Evolutionary conservation across 2,329 filamentous ascomycete species (phyloP).

Genomic region (Colletotrichum eleusines): DNA sequence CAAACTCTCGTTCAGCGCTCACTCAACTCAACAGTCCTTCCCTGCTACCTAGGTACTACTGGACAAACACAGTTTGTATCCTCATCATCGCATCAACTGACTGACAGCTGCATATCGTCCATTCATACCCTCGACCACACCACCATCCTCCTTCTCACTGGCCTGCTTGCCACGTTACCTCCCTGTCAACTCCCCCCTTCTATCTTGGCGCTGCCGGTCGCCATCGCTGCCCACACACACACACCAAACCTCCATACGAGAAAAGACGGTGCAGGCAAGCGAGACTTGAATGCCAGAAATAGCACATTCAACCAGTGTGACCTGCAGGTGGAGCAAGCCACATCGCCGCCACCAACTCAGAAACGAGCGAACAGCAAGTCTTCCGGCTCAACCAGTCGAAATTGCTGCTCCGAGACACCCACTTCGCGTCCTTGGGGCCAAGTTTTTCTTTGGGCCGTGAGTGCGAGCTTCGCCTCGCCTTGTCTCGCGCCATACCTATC

Average conservation of each 20-base stretch:
- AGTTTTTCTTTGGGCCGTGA: background rate
- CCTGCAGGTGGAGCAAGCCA: conserved; percentile 4
- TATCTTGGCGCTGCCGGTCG: background rate
- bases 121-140: conserved; percentile 20
- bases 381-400: conserved; percentile 29
- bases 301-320: background rate
- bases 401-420: conserved; percentile 8
- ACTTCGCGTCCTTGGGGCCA: conserved; percentile 19
- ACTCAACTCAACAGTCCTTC: conserved; percentile 18
- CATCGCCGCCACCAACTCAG: background rate
- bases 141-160: conserved; percentile 2
- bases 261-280: conserved; percentile 18
- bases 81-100: conserved; percentile 34
- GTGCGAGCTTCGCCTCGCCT: conserved; percentile 24
- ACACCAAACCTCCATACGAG: conserved; percentile 15
- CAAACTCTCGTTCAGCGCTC: background rate
- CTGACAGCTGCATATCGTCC: conserved; percentile 36
- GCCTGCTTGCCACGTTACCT: conserved; percentile 14
- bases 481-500: conserved; percentile 10
- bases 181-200: conserved; percentile 4
- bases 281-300: conserved; percentile 22
- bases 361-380: background rate
- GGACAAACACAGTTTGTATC: conserved; percentile 31
- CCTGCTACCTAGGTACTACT: background rate
- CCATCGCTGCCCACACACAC: background rate